Percentiles rank a stretch among this genome's conserved stretches.
phyloP scores from a whole-genome alignment of 805 yeast genomes.

The Schwanniomyces occidentalis region DNA sequence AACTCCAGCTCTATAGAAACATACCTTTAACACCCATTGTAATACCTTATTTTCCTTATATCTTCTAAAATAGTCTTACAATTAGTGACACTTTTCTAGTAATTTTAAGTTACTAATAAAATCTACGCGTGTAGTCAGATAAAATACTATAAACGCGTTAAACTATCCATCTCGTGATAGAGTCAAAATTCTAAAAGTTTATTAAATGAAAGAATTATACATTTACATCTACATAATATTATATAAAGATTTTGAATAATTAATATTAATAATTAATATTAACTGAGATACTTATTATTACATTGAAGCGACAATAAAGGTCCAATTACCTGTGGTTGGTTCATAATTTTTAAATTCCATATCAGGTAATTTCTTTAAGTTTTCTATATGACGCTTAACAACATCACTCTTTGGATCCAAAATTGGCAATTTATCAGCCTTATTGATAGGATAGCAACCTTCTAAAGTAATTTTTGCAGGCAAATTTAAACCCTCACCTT shows the following conservation, averaged over 20 bases:
- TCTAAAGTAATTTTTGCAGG: constrained; percentile 72
- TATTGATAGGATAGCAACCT: constrained; percentile 78
- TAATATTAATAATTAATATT: not conserved
- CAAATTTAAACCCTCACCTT: constrained; percentile 82
- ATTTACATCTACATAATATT: no score
- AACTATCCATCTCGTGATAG: no score
- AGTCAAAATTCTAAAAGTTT: no score
- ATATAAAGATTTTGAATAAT: no score
- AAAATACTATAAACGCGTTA: no score
- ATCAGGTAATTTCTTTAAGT: constrained; percentile 59
- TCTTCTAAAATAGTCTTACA: no score
- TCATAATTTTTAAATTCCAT: constrained; percentile 76
- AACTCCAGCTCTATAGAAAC: constrained; percentile 10
- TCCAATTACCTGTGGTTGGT: constrained; percentile 71
- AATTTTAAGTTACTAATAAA: no score
- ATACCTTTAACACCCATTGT: constrained; percentile 54
- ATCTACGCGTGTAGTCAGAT: no score
- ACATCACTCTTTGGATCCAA: constrained; percentile 76
- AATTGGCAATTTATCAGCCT: constrained; percentile 68
- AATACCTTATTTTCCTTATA: no score
- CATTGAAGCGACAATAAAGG: constrained; percentile 52
- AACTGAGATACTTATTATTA: constrained; percentile 5
- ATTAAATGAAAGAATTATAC: no score
- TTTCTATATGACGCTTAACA: constrained; percentile 65
- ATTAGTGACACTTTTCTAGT: no score